Evolutionary conservation across 768 basidiomycete genomes (phyloP).

Genomic region (Termitomyces sp.): DNA sequence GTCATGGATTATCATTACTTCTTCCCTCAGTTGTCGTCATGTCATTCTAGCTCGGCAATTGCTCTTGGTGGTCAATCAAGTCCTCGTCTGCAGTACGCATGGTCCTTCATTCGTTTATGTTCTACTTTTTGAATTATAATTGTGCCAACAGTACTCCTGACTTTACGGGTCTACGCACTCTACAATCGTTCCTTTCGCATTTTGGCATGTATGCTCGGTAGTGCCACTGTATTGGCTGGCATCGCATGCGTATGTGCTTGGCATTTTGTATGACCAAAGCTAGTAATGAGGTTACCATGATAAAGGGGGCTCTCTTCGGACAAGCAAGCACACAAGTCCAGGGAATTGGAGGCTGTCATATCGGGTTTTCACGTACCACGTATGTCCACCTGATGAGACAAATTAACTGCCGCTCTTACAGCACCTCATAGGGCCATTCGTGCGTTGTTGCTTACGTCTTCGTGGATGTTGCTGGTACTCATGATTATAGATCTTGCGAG

Average conservation of each 20-base stretch:
- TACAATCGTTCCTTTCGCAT: constrained; percentile 27
- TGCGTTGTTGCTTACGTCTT: neutral
- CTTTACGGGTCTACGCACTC: constrained; percentile 46
- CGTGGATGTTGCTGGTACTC: neutral
- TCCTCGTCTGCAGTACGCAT: constrained; percentile 41
- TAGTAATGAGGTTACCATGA: neutral
- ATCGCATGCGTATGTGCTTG: constrained; percentile 32
- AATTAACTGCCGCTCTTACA: neutral
- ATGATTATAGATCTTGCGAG: constrained; percentile 24
- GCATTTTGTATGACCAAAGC: neutral
- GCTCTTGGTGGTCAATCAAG: constrained; percentile 37
- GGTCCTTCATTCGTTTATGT: neutral
- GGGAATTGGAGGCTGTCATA: constrained; percentile 27
- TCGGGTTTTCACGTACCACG: constrained; percentile 25
- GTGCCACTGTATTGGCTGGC: constrained; percentile 23
- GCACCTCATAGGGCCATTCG: neutral
- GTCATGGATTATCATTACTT: neutral
- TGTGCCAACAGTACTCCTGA: constrained; percentile 30
- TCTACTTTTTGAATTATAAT: neutral
- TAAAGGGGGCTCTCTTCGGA: neutral
- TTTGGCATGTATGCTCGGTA: constrained; percentile 27
- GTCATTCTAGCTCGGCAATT: constrained; percentile 36
- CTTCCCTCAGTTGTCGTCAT: constrained; percentile 29
- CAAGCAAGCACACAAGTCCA: neutral
- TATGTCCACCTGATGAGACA: constrained; percentile 14